Conservation (phyloP, 2,329 filamentous ascomycete genomes). For the Pestalotiopsis sp. region DNA sequence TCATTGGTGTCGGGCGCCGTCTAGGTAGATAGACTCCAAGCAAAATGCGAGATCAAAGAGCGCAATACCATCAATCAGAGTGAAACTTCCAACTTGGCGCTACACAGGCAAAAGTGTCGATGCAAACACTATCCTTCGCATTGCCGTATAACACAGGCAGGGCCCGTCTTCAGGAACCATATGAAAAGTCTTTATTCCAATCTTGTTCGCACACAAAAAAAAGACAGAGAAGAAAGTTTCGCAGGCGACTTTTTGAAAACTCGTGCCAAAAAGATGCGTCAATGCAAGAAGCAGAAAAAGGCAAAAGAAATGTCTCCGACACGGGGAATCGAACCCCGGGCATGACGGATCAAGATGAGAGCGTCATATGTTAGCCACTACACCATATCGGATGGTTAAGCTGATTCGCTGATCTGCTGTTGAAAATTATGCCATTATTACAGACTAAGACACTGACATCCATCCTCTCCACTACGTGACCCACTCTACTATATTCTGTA, state of each 20-base stretch:
- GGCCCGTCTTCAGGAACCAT: too few species aligned
- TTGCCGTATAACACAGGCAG: too few species aligned
- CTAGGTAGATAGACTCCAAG: too few species aligned
- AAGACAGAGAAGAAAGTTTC: neutral
- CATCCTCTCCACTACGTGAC: too few species aligned
- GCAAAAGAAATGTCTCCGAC: slow-evolving; percentile 20
- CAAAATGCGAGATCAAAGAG: too few species aligned
- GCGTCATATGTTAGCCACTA: slow-evolving; percentile 9
- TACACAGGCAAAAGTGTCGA: too few species aligned
- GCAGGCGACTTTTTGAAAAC: neutral
- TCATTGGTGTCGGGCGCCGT: too few species aligned
- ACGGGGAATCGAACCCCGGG: slow-evolving; percentile 33
- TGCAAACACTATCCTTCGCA: too few species aligned
- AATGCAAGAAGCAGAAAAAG: neutral
- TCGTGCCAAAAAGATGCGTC: neutral
- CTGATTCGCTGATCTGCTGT: neutral
- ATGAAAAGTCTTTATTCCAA: neutral
- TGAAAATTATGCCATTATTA: neutral
- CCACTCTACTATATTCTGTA: too few species aligned
- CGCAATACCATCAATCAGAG: too few species aligned
- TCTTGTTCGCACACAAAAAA: neutral
- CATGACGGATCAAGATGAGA: slow-evolving; percentile 22
- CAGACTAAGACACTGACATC: too few species aligned
- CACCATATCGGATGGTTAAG: slow-evolving; percentile 4
- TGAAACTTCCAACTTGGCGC: too few species aligned